These are phyloP conservation scores for Odonthalia washingtoniensis DNA, from an alignment of 31 red algal species.

Conservation along the genomic window DNA sequence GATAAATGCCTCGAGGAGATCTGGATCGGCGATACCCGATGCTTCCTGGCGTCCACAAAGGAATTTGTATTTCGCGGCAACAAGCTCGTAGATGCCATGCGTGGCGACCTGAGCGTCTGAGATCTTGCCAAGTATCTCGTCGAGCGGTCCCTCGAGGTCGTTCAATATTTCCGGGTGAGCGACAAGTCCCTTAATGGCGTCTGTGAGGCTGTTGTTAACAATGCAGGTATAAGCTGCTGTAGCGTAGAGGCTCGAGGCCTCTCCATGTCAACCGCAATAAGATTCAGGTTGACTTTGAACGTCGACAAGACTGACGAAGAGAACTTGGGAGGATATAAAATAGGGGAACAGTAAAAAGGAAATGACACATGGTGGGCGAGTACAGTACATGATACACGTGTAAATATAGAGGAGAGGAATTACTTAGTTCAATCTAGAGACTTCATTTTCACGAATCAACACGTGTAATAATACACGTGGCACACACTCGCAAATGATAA, in stretches of 20 bases:
- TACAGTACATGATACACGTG: too few species aligned
- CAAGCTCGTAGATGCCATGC: slow-evolving; percentile 24
- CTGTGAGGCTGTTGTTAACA: slow-evolving; percentile 30
- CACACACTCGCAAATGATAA: too few species aligned
- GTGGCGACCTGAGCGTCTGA: slow-evolving; percentile 8
- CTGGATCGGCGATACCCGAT: slow-evolving; percentile 34
- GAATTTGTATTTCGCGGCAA: slow-evolving; percentile 3
- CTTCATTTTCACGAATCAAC: too few species aligned
- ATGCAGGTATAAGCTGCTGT: slow-evolving; percentile 26
- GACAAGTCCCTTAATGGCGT: slow-evolving; percentile 7
- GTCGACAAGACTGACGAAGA: too few species aligned
- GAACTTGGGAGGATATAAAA: too few species aligned
- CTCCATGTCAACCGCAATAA: too few species aligned
- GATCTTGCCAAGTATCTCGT: neutral
- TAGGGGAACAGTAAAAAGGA: too few species aligned
- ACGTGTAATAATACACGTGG: too few species aligned
- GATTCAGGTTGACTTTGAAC: too few species aligned
- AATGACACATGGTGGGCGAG: too few species aligned
- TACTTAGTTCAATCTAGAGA: too few species aligned
- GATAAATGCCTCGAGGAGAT: slow-evolving; percentile 19
- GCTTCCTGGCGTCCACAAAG: slow-evolving; percentile 11
- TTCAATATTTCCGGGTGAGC: neutral
- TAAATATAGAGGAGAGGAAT: too few species aligned
- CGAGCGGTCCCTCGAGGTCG: slow-evolving; percentile 14
- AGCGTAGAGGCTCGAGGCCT: slow-evolving; percentile 27